These are phyloP conservation scores for Apiospora phragmitis DNA, from an alignment of 2,329 filamentous ascomycete genomes.

Conservation along the genomic window DNA sequence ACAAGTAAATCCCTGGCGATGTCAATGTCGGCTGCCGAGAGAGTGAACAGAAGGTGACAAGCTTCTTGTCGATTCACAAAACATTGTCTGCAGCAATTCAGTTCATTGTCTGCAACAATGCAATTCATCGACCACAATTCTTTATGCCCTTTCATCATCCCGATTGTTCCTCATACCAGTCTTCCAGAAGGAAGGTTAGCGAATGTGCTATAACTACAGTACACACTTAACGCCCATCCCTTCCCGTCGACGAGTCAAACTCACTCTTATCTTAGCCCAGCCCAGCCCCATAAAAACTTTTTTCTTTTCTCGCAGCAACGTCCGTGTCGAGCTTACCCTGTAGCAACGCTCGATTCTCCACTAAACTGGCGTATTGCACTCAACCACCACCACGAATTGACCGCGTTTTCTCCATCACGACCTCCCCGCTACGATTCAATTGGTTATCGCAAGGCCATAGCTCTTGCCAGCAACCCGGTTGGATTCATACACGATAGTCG, in stretches of 20 bases:
- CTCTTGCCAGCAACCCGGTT: neutral
- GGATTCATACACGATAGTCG: neutral
- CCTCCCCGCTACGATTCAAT: neutral
- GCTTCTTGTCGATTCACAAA: neutral
- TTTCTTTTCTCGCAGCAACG: neutral
- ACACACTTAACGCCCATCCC: neutral
- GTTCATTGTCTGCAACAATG: too few relatives aligned
- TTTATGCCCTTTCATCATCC: too few relatives aligned
- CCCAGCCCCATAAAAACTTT: neutral
- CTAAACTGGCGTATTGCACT: neutral
- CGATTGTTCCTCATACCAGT: too few relatives aligned
- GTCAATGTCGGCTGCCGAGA: neutral
- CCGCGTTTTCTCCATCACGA: constrained; percentile 5
- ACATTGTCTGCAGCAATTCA: too few relatives aligned
- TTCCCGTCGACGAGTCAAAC: neutral
- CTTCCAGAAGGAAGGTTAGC: too few relatives aligned
- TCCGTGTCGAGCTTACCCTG: neutral
- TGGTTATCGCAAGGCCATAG: neutral
- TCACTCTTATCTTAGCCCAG: neutral
- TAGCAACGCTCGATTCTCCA: neutral
- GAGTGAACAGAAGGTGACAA: neutral
- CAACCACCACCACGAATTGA: neutral
- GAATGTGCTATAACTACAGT: neutral
- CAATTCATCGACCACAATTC: neutral
- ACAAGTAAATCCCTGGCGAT: neutral